Evolutionary conservation across 768 basidiomycete genomes (phyloP).

Genomic region (Rhizopogon salebrosus): DNA sequence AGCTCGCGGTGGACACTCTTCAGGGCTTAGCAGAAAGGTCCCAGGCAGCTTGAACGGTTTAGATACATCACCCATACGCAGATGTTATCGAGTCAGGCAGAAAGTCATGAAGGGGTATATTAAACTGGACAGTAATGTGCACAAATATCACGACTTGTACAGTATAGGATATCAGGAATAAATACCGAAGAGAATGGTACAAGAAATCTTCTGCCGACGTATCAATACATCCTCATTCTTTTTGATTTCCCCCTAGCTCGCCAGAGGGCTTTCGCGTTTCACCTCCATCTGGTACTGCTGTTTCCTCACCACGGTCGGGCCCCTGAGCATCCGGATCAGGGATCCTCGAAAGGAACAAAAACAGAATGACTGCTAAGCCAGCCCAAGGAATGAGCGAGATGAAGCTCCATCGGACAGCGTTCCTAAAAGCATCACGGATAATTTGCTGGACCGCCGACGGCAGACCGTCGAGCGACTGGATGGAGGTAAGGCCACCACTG

Average conservation of each 20-base stretch:
- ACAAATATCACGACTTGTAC: too few relatives aligned
- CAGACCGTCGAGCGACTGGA: slow-evolving; percentile 33
- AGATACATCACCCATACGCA: too few relatives aligned
- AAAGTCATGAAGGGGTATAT: neutral
- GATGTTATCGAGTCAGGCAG: neutral
- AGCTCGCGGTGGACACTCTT: slow-evolving; percentile 65
- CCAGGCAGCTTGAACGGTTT: slow-evolving; percentile 12
- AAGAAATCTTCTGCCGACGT: neutral
- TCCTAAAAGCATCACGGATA: slow-evolving; percentile 36
- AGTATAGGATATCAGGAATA: too few relatives aligned
- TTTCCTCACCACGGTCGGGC: neutral
- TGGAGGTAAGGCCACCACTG: slow-evolving; percentile 25
- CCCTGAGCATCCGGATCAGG: slow-evolving; percentile 17
- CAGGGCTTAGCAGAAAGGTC: slow-evolving; percentile 29
- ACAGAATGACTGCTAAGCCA: slow-evolving; percentile 28
- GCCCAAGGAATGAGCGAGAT: slow-evolving; percentile 46
- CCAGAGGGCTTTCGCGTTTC: neutral
- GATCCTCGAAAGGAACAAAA: slow-evolving; percentile 36
- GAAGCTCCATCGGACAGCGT: slow-evolving; percentile 40
- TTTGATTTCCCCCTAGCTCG: neutral
- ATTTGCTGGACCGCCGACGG: slow-evolving; percentile 28
- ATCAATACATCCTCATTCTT: neutral
- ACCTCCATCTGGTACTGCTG: neutral
- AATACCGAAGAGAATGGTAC: neutral
- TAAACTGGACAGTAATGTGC: too few relatives aligned